Evolutionary conservation across 805 yeast species (phyloP).

Genomic region (Lachancea sp.): DNA sequence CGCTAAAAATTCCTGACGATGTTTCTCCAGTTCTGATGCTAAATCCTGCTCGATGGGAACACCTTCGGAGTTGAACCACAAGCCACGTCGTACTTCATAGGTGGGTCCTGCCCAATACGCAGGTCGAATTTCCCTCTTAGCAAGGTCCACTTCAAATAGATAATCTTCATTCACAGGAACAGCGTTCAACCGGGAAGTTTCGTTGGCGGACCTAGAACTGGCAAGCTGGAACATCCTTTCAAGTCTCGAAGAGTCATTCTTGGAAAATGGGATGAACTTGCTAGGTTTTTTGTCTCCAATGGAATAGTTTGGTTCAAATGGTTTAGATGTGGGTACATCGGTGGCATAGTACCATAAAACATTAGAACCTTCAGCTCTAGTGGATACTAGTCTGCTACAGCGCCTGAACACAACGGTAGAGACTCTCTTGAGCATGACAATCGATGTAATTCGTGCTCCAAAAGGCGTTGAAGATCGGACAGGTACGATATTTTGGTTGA

Average conservation of each 20-base stretch:
- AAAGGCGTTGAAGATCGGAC: too few relatives aligned
- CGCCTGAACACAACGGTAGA: not conserved
- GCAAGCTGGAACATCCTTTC: conserved; percentile 43
- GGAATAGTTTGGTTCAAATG: conserved; percentile 48
- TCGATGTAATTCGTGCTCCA: not conserved
- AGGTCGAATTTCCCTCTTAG: conserved; percentile 50
- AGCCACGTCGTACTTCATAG: conserved; percentile 76
- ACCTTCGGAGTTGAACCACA: conserved; percentile 66
- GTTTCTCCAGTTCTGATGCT: conserved; percentile 52
- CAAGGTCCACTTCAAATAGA: conserved; percentile 64
- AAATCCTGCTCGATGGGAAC: conserved; percentile 46
- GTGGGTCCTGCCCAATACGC: conserved; percentile 85
- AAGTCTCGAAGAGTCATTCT: conserved; percentile 52
- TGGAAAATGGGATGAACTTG: conserved; percentile 63
- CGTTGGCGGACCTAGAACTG: conserved; percentile 4
- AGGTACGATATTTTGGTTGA: too few relatives aligned
- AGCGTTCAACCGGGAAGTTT: not conserved
- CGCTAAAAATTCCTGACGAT: conserved; percentile 5
- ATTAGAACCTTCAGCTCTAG: conserved; percentile 2
- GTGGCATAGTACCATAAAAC: conserved; percentile 76
- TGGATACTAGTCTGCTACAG: not conserved
- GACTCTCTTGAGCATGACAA: not conserved
- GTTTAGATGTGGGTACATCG: conserved; percentile 66
- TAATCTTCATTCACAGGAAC: conserved; percentile 77
- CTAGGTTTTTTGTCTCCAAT: conserved; percentile 30